Conservation (phyloP, 176 grass and related monocot species). For the Stipa capillata region DNA sequence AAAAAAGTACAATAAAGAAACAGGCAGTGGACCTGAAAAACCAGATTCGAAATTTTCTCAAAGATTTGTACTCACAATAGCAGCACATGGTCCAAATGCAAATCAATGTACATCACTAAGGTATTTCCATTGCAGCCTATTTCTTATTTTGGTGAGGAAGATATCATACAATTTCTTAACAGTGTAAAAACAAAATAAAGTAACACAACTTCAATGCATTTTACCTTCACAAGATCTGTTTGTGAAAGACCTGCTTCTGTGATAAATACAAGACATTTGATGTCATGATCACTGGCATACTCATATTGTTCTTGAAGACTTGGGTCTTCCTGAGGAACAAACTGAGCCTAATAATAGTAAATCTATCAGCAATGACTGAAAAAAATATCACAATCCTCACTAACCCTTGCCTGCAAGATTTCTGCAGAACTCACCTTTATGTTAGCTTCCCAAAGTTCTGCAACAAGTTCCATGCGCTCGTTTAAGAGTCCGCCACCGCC, state of each 20-base stretch:
- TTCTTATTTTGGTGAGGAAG: not conserved
- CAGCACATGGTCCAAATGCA: not conserved
- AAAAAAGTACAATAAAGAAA: not conserved
- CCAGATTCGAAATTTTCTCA: not conserved
- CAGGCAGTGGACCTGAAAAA: not conserved
- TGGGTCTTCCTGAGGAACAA: slow-evolving; percentile 83
- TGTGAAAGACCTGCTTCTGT: slow-evolving; percentile 83
- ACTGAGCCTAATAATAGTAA: slow-evolving; percentile 62
- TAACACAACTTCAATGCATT: not conserved
- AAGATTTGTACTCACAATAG: not conserved
- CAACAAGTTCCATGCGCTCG: slow-evolving; percentile 84
- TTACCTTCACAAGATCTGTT: slow-evolving; percentile 81
- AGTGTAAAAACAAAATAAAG: not conserved
- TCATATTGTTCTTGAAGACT: slow-evolving; percentile 97
- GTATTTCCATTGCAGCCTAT: not conserved
- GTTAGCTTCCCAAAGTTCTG: slow-evolving; percentile 86
- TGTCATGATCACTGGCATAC: slow-evolving; percentile 89
- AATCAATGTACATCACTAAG: not conserved
- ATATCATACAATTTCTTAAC: not conserved
- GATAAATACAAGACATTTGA: slow-evolving; percentile 85
- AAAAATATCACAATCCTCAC: not conserved
- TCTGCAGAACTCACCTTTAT: slow-evolving; percentile 60
- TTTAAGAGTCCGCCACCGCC: slow-evolving; percentile 76
- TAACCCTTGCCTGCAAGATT: not conserved
- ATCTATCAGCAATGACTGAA: not conserved